Evolutionary conservation across 306 rosid species (phyloP).

Genomic region (Vachellia collinsii): DNA sequence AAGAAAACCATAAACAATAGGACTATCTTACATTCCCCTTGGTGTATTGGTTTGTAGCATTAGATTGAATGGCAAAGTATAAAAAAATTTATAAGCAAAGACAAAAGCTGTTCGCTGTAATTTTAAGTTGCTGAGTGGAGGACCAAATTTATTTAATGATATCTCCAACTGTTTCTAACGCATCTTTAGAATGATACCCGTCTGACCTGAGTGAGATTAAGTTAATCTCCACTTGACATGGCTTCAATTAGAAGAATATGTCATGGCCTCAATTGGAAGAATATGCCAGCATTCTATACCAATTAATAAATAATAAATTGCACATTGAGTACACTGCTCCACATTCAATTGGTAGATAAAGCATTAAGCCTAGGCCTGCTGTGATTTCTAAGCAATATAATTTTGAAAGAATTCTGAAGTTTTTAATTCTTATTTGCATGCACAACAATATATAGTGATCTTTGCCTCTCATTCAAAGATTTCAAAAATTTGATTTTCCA

Average conservation of each 20-base stretch:
- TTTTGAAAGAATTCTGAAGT: not conserved
- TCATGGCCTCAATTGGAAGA: not conserved
- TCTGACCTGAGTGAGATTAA: no score
- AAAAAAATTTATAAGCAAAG: not conserved
- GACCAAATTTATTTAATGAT: no score
- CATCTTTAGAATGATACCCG: no score
- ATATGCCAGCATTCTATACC: not conserved
- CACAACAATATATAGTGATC: not conserved
- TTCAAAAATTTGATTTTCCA: not conserved
- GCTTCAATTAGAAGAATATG: not conserved
- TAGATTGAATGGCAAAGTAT: not conserved
- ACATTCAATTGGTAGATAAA: conserved; percentile 16
- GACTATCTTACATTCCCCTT: not conserved
- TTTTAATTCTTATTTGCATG: not conserved
- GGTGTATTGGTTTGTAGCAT: not conserved
- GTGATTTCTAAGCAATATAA: not conserved
- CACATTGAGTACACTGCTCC: not conserved
- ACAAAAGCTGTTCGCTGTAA: not conserved
- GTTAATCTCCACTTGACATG: no score
- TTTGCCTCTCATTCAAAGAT: not conserved
- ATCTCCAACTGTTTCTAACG: no score
- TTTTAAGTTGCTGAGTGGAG: no score
- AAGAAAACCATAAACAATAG: not conserved
- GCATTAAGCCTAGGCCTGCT: conserved; percentile 8
- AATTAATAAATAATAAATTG: not conserved